Evolutionary conservation across 495 filamentous ascomycete species (phyloP).

Genomic region (Xylaria venustula): DNA sequence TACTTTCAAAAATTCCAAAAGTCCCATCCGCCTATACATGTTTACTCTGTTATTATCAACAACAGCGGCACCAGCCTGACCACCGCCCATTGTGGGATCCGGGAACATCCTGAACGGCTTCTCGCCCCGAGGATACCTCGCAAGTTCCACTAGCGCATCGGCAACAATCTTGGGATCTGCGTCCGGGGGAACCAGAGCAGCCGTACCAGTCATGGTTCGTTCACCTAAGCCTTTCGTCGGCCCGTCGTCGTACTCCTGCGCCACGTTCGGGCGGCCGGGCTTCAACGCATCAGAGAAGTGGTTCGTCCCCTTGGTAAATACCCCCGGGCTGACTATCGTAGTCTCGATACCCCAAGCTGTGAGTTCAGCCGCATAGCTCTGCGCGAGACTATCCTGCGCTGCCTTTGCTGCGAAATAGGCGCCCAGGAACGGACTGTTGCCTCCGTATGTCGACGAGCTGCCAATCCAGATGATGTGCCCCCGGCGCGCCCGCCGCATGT

Average conservation of each 20-base stretch:
- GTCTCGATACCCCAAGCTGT: slow-evolving; percentile 18
- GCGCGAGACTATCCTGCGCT: slow-evolving; percentile 15
- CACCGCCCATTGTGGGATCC: slow-evolving; percentile 11
- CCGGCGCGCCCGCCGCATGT: slow-evolving; percentile 12
- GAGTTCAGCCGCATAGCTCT: slow-evolving; percentile 12
- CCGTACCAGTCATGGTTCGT: slow-evolving; percentile 7
- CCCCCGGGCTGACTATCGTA: slow-evolving; percentile 12
- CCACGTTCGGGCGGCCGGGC: slow-evolving; percentile 5
- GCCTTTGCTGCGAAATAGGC: slow-evolving; percentile 19
- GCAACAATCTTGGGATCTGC: slow-evolving; percentile 16
- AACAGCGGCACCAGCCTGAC: slow-evolving; percentile 3
- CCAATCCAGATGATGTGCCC: slow-evolving; percentile 18
- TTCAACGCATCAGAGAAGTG: slow-evolving; percentile 12
- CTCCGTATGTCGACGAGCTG: slow-evolving; percentile 16
- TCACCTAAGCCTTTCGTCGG: slow-evolving; percentile 13
- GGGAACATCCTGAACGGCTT: slow-evolving; percentile 16
- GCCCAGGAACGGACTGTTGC: slow-evolving; percentile 9
- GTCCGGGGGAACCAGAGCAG: slow-evolving; percentile 3
- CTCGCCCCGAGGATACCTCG: slow-evolving; percentile 14
- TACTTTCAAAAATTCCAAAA: slow-evolving; percentile 14
- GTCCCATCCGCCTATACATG: neutral
- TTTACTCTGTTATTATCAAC: slow-evolving; percentile 16
- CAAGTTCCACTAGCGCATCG: slow-evolving; percentile 13
- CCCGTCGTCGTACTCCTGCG: slow-evolving; percentile 10
- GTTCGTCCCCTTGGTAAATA: slow-evolving; percentile 18